Evolutionary conservation across 169 alveolate genomes (phyloP), one percentile per base, ranked within the genome.

Genomic region (Plasmodium yoelii): DNA sequence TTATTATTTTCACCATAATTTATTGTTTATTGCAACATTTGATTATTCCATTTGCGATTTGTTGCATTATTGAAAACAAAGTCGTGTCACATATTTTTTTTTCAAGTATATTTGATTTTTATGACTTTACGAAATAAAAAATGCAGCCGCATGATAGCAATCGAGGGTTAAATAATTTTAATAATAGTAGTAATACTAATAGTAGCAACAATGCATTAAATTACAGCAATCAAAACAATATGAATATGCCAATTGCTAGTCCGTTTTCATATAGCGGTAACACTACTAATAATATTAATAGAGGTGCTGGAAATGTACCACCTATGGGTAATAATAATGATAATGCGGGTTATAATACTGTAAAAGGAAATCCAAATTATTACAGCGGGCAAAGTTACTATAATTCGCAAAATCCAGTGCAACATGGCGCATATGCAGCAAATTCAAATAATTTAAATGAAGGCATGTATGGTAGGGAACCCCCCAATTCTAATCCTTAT

Each of bases 121-220:
- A 15, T 34, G 26, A 24, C 42, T 19, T 26, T 53, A 59, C 47
- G 59, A 73, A 61, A 57, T n/a, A 6, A 82, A 82, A 12, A 82
- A 82, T 82, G 90, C 90, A 82, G 84, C 90, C 90, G 5, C 69
- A 67, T 69, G 84, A 68, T 8, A 53, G 69, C 65, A 63, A 53
- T 60, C n/a, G 90, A 28, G 90, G 90, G 88, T 34, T 51, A 12
- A 75, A 75, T 42, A 61, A 63, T 55, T 75, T 61, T 51, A 47
- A 68, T 19, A 68, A 75, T 28, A 67, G 70, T 22, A 57, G 61
- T 60, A 73, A 34, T 44, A 55, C 39, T 19, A 42, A 13, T 42
- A 55, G 44, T 34, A 61, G 55, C 28, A 61, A 51, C 42, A 39
- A 39, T 42, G 42, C 86, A 55, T 34, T 42, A 53, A 57, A 73